phyloP scores from a whole-genome alignment of 2,329 filamentous ascomycete species.

The Colletotrichum tabaci region DNA sequence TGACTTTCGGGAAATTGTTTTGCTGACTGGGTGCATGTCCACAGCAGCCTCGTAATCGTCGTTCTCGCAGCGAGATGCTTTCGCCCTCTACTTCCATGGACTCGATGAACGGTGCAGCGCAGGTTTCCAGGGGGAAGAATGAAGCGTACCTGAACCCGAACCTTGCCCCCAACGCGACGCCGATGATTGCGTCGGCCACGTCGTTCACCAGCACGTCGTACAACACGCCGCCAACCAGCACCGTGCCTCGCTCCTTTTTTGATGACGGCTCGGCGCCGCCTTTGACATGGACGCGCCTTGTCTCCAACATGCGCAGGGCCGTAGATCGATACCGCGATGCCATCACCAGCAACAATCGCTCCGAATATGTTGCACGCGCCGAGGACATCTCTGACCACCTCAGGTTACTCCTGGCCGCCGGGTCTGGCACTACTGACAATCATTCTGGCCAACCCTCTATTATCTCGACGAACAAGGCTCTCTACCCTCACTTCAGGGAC shows the following conservation, averaged over 20 bases:
- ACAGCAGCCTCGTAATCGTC: conserved; percentile 72
- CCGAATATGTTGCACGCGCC: conserved; percentile 93
- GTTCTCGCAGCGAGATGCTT: conserved; percentile 78
- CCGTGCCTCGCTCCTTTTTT: conserved; percentile 87
- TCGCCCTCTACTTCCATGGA: conserved; percentile 94
- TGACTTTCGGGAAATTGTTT: background rate
- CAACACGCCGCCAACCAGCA: conserved; percentile 70
- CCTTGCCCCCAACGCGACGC: conserved; percentile 55
- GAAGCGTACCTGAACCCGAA: conserved; percentile 67
- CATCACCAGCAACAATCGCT: conserved; percentile 85
- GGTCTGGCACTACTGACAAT: conserved; percentile 97
- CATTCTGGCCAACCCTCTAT: conserved; percentile 99
- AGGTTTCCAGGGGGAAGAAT: conserved; percentile 68
- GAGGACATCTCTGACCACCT: conserved; percentile 99
- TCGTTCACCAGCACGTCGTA: conserved; percentile 74
- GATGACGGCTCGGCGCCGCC: conserved; percentile 87
- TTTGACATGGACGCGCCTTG: conserved; percentile 89
- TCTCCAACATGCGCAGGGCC: conserved; percentile 92
- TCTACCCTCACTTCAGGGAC: conserved; percentile 97
- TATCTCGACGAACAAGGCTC: conserved; percentile 96
- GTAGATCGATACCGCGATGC: conserved; percentile 92
- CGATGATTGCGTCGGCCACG: conserved; percentile 71
- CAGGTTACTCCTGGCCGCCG: conserved; percentile 91
- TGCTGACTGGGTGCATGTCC: conserved; percentile 23
- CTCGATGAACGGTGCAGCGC: conserved; percentile 82